Conservation (phyloP, 2,329 filamentous ascomycete species). For the Stachybotrys echinatus region DNA sequence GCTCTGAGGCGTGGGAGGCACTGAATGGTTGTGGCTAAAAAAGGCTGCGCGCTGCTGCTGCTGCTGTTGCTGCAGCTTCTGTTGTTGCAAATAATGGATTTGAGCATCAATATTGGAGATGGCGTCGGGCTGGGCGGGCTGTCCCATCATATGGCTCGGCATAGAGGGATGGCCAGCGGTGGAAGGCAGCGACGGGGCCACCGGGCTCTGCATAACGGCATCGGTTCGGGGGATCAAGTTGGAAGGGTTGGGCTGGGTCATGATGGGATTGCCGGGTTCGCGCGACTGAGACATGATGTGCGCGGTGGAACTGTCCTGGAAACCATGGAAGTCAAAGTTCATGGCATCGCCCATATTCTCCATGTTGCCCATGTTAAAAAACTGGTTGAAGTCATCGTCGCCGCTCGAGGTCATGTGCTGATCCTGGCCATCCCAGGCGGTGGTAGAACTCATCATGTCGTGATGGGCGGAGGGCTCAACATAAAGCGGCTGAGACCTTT, state of each 20-base stretch:
- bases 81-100: constrained; percentile 60
- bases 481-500: too few relatives aligned
- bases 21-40: constrained; percentile 50
- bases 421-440: constrained; percentile 52
- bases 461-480: background rate
- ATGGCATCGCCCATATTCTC: constrained; percentile 46
- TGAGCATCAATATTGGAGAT: constrained; percentile 59
- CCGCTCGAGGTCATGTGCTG: constrained; percentile 43
- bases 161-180: constrained; percentile 39
- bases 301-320: constrained; percentile 34
- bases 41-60: constrained; percentile 54
- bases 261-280: constrained; percentile 28
- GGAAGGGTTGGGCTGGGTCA: constrained; percentile 25
- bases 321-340: constrained; percentile 56
- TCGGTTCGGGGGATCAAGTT: constrained; percentile 22
- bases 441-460: constrained; percentile 46
- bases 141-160: constrained; percentile 34
- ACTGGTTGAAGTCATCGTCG: constrained; percentile 61
- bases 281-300: constrained; percentile 21
- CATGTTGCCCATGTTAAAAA: constrained; percentile 56
- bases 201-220: constrained; percentile 36
- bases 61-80: constrained; percentile 57
- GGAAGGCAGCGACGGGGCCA: constrained; percentile 42
- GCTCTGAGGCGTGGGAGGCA: constrained; percentile 77
- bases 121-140: constrained; percentile 39